phyloP scores from a whole-genome alignment of 2,329 filamentous ascomycete species.

The Trichoderma harzianum region DNA sequence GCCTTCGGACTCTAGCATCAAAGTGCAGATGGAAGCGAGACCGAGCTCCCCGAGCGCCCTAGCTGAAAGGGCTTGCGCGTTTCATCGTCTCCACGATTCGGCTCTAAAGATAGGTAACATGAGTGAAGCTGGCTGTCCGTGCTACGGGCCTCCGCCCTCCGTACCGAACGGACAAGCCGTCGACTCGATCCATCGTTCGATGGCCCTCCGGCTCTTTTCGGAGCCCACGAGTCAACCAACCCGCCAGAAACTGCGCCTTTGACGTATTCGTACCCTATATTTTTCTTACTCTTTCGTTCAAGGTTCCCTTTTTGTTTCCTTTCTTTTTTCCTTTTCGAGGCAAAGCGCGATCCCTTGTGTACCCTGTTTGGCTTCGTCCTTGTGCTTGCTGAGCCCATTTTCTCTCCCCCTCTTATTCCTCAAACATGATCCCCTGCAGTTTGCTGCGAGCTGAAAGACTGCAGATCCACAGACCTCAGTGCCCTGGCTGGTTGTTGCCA shows the following conservation, averaged over 20 bases:
- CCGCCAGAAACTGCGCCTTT: not conserved
- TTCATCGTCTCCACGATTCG: slow-evolving; percentile 12
- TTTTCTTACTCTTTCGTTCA: not conserved
- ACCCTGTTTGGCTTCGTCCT: not conserved
- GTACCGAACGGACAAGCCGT: slow-evolving; percentile 11
- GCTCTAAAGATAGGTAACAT: not conserved
- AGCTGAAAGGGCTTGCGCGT: slow-evolving; percentile 4
- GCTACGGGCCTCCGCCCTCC: not conserved
- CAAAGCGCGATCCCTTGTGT: not conserved
- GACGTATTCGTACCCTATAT: not conserved
- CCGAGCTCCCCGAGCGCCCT: not conserved
- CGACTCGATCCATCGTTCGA: not conserved
- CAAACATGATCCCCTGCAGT: not conserved
- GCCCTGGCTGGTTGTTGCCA: slow-evolving; percentile 8
- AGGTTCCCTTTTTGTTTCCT: not conserved
- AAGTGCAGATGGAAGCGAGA: not conserved
- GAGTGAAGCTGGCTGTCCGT: not conserved
- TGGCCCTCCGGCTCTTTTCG: not conserved
- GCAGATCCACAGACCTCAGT: slow-evolving; percentile 5
- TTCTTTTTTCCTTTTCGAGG: not conserved
- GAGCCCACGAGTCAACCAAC: not conserved
- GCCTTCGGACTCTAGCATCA: not conserved
- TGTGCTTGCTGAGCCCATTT: not conserved
- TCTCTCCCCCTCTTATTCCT: not conserved
- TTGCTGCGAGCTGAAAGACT: slow-evolving; percentile 8